These are phyloP conservation scores for Typha latifolia DNA, from an alignment of 176 grass and related monocot genomes.

Conservation along the genomic window DNA sequence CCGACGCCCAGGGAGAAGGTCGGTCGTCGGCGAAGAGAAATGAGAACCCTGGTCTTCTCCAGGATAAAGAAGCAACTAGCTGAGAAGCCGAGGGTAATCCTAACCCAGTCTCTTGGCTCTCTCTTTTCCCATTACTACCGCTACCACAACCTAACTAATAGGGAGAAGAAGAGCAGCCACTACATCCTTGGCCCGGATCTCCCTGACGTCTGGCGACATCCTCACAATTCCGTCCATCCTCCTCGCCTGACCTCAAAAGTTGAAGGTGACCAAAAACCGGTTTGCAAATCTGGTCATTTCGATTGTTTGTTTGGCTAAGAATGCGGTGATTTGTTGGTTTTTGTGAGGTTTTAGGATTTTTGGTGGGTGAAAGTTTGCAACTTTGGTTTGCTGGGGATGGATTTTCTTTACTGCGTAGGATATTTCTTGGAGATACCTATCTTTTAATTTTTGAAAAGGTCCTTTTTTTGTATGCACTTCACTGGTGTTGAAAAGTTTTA, in stretches of 20 bases:
- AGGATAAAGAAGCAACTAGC: not conserved
- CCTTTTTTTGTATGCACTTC: no score
- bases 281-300: not conserved
- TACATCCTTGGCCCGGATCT: constrained; percentile 67
- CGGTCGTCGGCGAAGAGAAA: not conserved
- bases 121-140: not conserved
- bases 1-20: no score
- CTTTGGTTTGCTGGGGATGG: not conserved
- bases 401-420: not conserved
- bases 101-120: not conserved
- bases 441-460: not conserved
- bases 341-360: constrained; percentile 3
- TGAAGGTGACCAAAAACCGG: constrained; percentile 3
- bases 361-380: not conserved
- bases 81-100: not conserved
- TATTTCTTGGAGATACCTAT: not conserved
- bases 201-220: constrained; percentile 46
- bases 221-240: not conserved
- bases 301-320: constrained; percentile 1
- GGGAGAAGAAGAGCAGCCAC: constrained; percentile 18
- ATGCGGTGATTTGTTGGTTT: not conserved
- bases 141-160: constrained; percentile 1
- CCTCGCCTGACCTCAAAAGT: not conserved
- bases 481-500: no score
- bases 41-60: not conserved